Conservation (phyloP, 352 stramenopile species). For the Globisporangium emineosum region DNA sequence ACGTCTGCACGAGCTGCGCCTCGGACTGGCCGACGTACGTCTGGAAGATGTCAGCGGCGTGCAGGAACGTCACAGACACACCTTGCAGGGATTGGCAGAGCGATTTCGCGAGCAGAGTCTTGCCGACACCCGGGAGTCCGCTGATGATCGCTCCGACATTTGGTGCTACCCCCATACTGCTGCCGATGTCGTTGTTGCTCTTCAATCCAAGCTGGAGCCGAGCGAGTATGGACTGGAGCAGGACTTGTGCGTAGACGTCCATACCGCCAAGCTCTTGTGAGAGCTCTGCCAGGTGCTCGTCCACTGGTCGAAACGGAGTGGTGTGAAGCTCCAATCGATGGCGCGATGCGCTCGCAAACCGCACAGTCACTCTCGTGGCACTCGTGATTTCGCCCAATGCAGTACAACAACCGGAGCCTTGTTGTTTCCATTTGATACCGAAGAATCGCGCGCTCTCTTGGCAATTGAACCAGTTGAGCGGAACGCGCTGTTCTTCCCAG, state of each 20-base stretch:
- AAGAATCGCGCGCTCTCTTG: constrained; percentile 32
- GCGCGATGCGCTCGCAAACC: constrained; percentile 18
- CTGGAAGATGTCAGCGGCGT: constrained; percentile 93
- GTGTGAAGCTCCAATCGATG: neutral
- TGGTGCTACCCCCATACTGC: constrained; percentile 13
- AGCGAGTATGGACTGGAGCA: constrained; percentile 40
- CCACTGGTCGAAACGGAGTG: constrained; percentile 23
- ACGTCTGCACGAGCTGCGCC: constrained; percentile 54
- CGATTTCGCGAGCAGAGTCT: constrained; percentile 51
- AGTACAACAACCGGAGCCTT: constrained; percentile 36
- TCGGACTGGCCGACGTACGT: constrained; percentile 92
- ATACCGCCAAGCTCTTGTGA: constrained; percentile 37
- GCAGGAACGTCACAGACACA: constrained; percentile 47
- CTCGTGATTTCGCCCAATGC: constrained; percentile 25
- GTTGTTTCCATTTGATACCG: constrained; percentile 21
- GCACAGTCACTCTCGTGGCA: constrained; percentile 27
- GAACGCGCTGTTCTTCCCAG: constrained; percentile 32
- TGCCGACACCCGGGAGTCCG: constrained; percentile 70
- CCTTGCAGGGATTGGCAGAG: constrained; percentile 33
- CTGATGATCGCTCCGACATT: constrained; percentile 63
- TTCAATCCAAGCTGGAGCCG: constrained; percentile 18
- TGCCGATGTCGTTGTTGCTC: too few species aligned
- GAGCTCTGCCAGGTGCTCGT: constrained; percentile 31
- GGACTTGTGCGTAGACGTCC: constrained; percentile 26
- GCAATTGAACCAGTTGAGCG: constrained; percentile 48